Evolutionary conservation across 179 eudicot species (phyloP).

Genomic region (Spergularia azorica): DNA sequence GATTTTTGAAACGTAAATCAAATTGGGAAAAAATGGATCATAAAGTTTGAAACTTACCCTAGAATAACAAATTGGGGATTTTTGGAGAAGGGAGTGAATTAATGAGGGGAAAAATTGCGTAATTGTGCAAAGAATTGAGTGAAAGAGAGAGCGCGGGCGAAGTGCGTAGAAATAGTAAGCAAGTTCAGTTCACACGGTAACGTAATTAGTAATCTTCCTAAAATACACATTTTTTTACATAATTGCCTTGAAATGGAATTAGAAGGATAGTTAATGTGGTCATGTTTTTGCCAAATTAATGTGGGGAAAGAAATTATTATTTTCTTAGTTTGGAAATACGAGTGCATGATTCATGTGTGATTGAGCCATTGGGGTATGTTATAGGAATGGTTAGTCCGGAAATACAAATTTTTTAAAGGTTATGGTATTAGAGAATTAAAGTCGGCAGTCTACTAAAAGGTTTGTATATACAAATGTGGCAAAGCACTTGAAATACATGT

Average conservation of each 20-base stretch:
- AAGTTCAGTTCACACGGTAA: not conserved
- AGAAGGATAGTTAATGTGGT: not conserved
- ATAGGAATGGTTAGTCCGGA: too few species aligned
- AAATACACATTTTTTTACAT: not conserved
- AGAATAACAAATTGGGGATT: not conserved
- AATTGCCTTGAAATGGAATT: not conserved
- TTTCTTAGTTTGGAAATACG: not conserved
- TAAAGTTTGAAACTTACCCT: not conserved
- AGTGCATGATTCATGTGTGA: not conserved
- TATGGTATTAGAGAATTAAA: too few species aligned
- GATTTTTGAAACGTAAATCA: not conserved
- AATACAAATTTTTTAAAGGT: too few species aligned
- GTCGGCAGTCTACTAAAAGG: too few species aligned
- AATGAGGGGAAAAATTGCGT: not conserved
- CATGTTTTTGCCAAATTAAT: not conserved
- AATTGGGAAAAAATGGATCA: not conserved
- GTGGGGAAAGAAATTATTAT: not conserved
- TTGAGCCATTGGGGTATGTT: too few species aligned
- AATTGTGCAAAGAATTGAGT: too few species aligned
- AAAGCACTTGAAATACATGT: too few species aligned
- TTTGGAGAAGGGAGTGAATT: not conserved
- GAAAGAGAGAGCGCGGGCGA: not conserved
- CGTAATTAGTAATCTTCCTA: not conserved
- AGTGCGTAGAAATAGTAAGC: not conserved
- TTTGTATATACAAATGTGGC: too few species aligned